Conservation (phyloP, 2,329 filamentous ascomycete genomes). For the Venturia effusa region DNA sequence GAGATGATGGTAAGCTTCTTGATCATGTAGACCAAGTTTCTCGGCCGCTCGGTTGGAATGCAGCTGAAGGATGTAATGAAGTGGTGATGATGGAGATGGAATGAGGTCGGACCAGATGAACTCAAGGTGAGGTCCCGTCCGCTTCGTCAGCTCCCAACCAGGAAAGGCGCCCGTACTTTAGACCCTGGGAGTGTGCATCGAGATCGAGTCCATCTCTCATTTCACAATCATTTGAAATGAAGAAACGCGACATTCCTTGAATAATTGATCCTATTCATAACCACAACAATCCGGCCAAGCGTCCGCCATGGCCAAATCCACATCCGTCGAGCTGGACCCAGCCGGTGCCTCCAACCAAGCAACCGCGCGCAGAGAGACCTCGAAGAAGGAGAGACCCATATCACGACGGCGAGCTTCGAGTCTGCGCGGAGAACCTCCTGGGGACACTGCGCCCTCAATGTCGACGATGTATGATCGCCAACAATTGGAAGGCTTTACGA, state of each 20-base stretch:
- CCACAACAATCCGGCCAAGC: neutral
- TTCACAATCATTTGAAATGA: neutral
- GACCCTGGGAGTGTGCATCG: neutral
- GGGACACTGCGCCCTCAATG: neutral
- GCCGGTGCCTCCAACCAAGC: neutral
- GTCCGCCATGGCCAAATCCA: neutral
- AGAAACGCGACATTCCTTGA: neutral
- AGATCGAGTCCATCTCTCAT: neutral
- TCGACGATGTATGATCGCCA: neutral
- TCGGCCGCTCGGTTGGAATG: too few relatives aligned
- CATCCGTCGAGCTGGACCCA: neutral
- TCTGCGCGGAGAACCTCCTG: neutral
- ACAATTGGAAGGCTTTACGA: neutral
- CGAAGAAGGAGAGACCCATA: conserved; percentile 3
- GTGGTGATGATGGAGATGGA: neutral
- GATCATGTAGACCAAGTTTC: too few relatives aligned
- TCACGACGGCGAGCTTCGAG: neutral
- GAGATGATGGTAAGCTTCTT: too few relatives aligned
- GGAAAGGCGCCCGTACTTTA: neutral
- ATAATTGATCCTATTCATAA: neutral
- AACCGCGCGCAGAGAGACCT: neutral
- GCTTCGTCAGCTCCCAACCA: neutral
- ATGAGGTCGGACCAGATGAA: neutral
- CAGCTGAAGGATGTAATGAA: neutral
- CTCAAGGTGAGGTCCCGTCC: neutral